phyloP scores from a whole-genome alignment of 2,329 filamentous ascomycete genomes.

The Fusarium oxysporum region DNA sequence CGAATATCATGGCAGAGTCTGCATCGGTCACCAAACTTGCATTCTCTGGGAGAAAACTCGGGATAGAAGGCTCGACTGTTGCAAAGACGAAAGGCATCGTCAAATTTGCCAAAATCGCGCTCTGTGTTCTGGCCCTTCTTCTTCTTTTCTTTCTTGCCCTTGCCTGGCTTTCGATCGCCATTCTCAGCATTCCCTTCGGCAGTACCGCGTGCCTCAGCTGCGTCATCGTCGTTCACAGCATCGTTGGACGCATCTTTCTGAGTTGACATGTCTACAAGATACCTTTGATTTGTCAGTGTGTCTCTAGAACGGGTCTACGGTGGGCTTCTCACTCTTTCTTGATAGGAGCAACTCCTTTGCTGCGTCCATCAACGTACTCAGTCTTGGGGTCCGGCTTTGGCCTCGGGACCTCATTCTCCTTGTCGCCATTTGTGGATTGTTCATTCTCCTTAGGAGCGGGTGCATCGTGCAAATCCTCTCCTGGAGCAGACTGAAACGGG shows the following conservation, averaged over 20 bases:
- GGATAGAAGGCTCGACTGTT: constrained; percentile 75
- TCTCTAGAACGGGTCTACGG: neutral
- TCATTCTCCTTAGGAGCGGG: constrained; percentile 25
- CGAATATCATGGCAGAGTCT: constrained; percentile 86
- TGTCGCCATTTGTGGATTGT: constrained; percentile 32
- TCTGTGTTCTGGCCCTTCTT: constrained; percentile 80
- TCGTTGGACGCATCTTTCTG: constrained; percentile 40
- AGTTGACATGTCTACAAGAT: constrained; percentile 53
- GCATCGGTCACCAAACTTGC: constrained; percentile 83
- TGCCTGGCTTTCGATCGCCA: constrained; percentile 64
- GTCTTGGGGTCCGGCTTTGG: constrained; percentile 13
- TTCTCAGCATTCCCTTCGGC: constrained; percentile 58
- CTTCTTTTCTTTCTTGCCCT: constrained; percentile 57
- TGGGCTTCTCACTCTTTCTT: constrained; percentile 73
- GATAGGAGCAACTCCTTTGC: constrained; percentile 74
- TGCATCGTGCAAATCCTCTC: constrained; percentile 38
- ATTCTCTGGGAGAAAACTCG: constrained; percentile 85
- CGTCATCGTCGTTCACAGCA: constrained; percentile 59
- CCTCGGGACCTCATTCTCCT: constrained; percentile 22
- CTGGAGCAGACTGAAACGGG: constrained; percentile 28
- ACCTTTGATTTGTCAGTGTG: constrained; percentile 49
- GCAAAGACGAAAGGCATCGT: constrained; percentile 83
- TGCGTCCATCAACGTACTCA: constrained; percentile 45
- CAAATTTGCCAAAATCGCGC: constrained; percentile 82
- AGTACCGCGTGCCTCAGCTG: constrained; percentile 58